Evolutionary conservation across 352 stramenopile genomes (phyloP), one percentile per base, ranked within the genome.

Genomic region (Saprolegnia parasitica): DNA sequence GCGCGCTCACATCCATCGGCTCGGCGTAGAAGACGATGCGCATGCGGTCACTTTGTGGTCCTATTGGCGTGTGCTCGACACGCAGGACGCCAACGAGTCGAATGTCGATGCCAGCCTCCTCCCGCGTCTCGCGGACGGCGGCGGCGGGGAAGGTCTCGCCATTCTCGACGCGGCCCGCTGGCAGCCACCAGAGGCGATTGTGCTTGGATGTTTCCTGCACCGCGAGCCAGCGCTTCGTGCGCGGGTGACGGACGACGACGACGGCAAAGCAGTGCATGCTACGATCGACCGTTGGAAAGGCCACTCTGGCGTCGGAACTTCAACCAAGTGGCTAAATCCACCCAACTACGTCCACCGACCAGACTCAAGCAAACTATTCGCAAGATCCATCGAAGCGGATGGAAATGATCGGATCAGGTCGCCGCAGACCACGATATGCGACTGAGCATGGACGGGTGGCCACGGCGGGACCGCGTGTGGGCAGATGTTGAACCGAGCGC

Each of bases 261-360:
- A 60, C 52, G 35, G 52, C 52, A 60, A 60, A 60, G 35, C 52
- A 60, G 35, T 60, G 52, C 42, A 49, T 49, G 42, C 42, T 49
- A 3, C 18, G 4, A 4, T n/a, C 18, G 8, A n/a, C 29, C 29
- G 29, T 35, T 35, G 29, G 29, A 35, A 35, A 35, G 29, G 5
- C 29, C 29, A 35, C 29, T 35, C 2, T 35, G 29, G 29, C 5
- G 29, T 35, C 29, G 29, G 29, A 35, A 35, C 29, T 35, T 49
- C 42, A 49, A 49, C 42, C 18, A 49, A 2, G 29, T 5, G 29
- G 29, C 29, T 35, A 35, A 35, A 35, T 35, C 5, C 29, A 35
- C 29, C 29, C 29, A 35, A 35, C 29, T 5, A 5, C 29, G 29
- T 5, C 29, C 29, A 5, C 29, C 5, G 29, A 35, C 29, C 29